Evolutionary conservation across 2,329 filamentous ascomycete species (phyloP), one percentile per base, ranked within the genome.

Genomic region (Xylaria digitata): DNA sequence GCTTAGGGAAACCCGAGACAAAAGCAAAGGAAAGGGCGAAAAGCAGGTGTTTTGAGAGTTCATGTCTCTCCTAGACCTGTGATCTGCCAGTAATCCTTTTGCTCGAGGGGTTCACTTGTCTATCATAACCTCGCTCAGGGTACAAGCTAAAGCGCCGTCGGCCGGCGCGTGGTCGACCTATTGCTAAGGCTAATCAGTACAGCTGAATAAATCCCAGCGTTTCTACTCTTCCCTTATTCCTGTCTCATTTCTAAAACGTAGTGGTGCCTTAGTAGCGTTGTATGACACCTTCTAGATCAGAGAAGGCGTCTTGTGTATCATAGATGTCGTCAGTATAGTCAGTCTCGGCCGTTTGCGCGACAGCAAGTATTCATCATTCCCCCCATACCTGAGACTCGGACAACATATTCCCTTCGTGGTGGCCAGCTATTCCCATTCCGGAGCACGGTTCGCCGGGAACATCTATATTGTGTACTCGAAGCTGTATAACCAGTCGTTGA

Each of bases 401-500:
- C 5, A 26, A 26, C 26, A 26, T 26, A 26, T 26, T 26, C 26
- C 26, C 26, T 26, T 26, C 26, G 26, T 2, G 26, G 26, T 26
- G 26, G 26, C 26, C 26, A 26, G 5, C 26, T 9, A 6, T 17
- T 1, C 7, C 19, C 26, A 19, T 17, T 26, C 30, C 19, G 6
- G 15, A 6, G 5, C 32, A 19, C 19, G 19, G 15, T 32, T 21
- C 17, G 17, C 4, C 23, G 40, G 6, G 21, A n/a, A 34, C 26
- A 34, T 57, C 40, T 21, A 43, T 19, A 13, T 13, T 40, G 17
- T 26, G 54, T 42, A 9, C 48, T 23, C 42, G 50, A 11, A 43
- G 26, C 17, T 26, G 23, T 43, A 9, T 13, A 62, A 6, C 60
- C 60, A 62, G 1, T 49, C 43, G 32, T 23, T 50, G 8, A 63